phyloP scores from a whole-genome alignment of 2,329 filamentous ascomycete genomes.

The Pseudogymnoascus sp. region DNA sequence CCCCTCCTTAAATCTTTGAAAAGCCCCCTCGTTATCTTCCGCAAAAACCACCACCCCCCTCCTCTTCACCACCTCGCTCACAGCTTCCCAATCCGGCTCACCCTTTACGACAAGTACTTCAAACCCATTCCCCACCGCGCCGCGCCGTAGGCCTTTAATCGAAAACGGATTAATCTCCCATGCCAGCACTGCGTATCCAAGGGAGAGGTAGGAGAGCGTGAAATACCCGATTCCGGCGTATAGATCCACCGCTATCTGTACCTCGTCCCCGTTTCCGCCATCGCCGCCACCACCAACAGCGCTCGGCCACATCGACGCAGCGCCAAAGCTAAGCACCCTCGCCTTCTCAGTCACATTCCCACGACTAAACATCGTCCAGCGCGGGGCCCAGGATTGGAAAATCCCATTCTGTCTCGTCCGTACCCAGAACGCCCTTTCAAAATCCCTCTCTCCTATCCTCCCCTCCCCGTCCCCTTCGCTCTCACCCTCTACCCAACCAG shows the following conservation, averaged over 20 bases:
- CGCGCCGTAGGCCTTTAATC: slow-evolving; percentile 71
- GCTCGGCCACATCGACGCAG: slow-evolving; percentile 19
- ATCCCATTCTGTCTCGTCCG: slow-evolving; percentile 71
- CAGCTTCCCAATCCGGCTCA: slow-evolving; percentile 31
- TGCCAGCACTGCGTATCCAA: slow-evolving; percentile 65
- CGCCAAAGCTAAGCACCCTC: slow-evolving; percentile 51
- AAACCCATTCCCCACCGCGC: slow-evolving; percentile 64
- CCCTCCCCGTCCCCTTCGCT: neutral
- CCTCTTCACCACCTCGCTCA: slow-evolving; percentile 32
- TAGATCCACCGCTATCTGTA: slow-evolving; percentile 58
- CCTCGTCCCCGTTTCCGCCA: slow-evolving; percentile 11
- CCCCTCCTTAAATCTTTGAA: slow-evolving; percentile 20
- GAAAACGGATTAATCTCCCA: slow-evolving; percentile 91
- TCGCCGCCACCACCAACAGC: slow-evolving; percentile 15
- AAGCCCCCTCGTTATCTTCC: slow-evolving; percentile 53
- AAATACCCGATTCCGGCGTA: slow-evolving; percentile 96
- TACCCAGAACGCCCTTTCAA: slow-evolving; percentile 68
- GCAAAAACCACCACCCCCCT: slow-evolving; percentile 57
- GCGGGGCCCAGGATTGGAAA: slow-evolving; percentile 75
- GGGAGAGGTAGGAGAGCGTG: slow-evolving; percentile 69
- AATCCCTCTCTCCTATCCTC: slow-evolving; percentile 41
- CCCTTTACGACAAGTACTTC: slow-evolving; percentile 44
- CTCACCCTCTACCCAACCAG: neutral
- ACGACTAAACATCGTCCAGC: slow-evolving; percentile 89
- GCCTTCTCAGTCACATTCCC: slow-evolving; percentile 88